Evolutionary conservation across 139 green algal genomes (phyloP), one percentile per base, ranked within the genome.

Genomic region (Chlorella sp.): DNA sequence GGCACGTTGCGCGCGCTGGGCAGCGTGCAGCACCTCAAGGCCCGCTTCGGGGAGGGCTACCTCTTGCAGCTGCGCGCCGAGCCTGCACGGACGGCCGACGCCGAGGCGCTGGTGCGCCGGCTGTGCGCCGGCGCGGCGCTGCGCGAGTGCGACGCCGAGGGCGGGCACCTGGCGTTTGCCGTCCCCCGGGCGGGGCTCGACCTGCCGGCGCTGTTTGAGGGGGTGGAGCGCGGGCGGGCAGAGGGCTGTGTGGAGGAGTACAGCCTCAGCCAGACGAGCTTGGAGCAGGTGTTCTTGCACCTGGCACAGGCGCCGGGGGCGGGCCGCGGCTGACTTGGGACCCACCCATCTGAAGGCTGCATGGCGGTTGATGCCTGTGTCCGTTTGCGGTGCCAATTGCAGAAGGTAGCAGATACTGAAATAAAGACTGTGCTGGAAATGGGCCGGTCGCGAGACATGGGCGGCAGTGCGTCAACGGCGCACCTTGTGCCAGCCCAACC

Each of bases 11-110:
- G 85, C 60, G 96, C 90, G 79, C 74, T 97, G n/a, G 94, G 94
- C n/a, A 89, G 82, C 15, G 72, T 87, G 29, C 91, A 96, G 79
- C 91, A 94, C 74, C 88, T 98, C 36, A 97, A 98, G 79, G 84
- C 53, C 65, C 79, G 86, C 41, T 97, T 97, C 73, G 90, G 89
- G 5, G 83, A 84, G 17, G 92, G 91, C 69, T 87, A 43, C 62
- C 60, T 33, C 5, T 64, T 46, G 23, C 31, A 66, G 29, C 29
- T 33, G 58, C 38, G 7, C 48, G 46, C 27, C 38, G 9, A 73
- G 33, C 1, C 59, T 29, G 19, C 9, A 41, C 3, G 23, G 60
- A 61, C 45, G 61, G 25, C 33, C 23, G 23, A 31, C 25, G 42
- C 61, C 8, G 75, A 64, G 62, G 46, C 66, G 64, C 77, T 77